A percentile compares a stretch with the other conserved stretches of the same genome.
Evolutionary conservation across 345 rosid species (phyloP).

Genomic region (Trapa incisa): DNA sequence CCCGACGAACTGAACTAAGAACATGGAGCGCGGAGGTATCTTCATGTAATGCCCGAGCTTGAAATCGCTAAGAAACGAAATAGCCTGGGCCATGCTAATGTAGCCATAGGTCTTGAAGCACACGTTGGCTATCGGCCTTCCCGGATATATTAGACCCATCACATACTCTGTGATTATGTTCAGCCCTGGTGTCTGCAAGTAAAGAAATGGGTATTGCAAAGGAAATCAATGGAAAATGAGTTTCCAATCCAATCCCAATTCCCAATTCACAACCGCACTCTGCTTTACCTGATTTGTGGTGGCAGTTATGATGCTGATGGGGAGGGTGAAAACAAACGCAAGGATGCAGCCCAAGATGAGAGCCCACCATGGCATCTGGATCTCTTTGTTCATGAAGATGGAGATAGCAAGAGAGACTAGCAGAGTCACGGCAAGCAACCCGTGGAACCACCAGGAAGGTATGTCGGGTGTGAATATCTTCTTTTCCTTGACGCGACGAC

Average conservation of each 20-base stretch:
- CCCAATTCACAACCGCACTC: neutral
- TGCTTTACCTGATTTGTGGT: constrained; percentile 67
- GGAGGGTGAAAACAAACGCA: constrained; percentile 79
- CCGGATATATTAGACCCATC: constrained; percentile 77
- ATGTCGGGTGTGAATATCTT: constrained; percentile 83
- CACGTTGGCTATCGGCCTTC: constrained; percentile 83
- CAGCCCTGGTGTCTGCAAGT: constrained; percentile 61
- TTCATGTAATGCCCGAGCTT: constrained; percentile 96
- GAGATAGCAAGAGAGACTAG: constrained; percentile 50
- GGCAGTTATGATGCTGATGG: constrained; percentile 78
- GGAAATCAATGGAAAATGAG: too few relatives aligned
- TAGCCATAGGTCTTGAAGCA: constrained; percentile 86
- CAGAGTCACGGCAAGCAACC: constrained; percentile 34
- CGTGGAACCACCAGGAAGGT: constrained; percentile 82
- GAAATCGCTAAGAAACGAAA: constrained; percentile 83
- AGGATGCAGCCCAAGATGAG: constrained; percentile 57
- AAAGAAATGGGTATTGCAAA: neutral
- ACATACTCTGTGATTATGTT: constrained; percentile 84
- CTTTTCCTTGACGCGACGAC: constrained; percentile 58
- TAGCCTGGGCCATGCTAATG: constrained; percentile 83
- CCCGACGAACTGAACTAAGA: constrained; percentile 89
- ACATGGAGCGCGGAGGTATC: constrained; percentile 95
- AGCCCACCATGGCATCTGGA: constrained; percentile 98
- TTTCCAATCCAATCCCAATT: too few relatives aligned
- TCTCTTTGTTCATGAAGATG: constrained; percentile 52